Base-by-base conservation (phyloP, 768 basidiomycete species). In the Candolleomyces aberdarensis region DNA sequence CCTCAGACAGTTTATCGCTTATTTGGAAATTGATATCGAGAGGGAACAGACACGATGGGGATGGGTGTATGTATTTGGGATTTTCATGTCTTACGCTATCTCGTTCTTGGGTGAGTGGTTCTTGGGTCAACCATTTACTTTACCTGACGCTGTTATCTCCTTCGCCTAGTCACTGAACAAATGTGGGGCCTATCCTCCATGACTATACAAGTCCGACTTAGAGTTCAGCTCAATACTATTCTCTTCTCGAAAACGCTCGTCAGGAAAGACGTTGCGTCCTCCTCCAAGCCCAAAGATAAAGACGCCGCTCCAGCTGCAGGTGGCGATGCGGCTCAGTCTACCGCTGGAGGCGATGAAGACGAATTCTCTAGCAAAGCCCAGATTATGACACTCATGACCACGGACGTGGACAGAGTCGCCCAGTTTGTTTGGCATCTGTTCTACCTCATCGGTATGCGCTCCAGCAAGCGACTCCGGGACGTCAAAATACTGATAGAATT, bases 301-400 rank as follows among this genome's bases (percentile, higher is more conserved):
- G 57, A 63, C 3, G 62, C 56, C 17, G 59, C 67, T 55, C 57
- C 61, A 29, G 58, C 67, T 14, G 63, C 3, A 22, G 20, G 15
- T 40, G 54, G 11, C 5, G 32, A 63, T 2, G 57, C 52, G 14
- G 43, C 60, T 17, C 61, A 59, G 31, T 46, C 59, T 10, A 46
- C 40, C 13, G 53, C 64, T 6, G 36, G 60, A 52, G 75, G 71
- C 39, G 80, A 83, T 8, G 84, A 86, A 59, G 81, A 83, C 22
- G 84, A 85, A 52, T 85, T 87, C 64, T 85, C 84, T 9, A 85
- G 82, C 69, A 87, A 87, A 68, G 83, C 85, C 6, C 85, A 96
- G 75, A 87, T 97, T 66, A 95, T 96, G 94, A 96, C 92, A 2
- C 82, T 96, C 31, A 95, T 96, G 91, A 96, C 94, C 6, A 94